phyloP scores from a whole-genome alignment of 306 rosid species.

The Quercus berberidifolia region DNA sequence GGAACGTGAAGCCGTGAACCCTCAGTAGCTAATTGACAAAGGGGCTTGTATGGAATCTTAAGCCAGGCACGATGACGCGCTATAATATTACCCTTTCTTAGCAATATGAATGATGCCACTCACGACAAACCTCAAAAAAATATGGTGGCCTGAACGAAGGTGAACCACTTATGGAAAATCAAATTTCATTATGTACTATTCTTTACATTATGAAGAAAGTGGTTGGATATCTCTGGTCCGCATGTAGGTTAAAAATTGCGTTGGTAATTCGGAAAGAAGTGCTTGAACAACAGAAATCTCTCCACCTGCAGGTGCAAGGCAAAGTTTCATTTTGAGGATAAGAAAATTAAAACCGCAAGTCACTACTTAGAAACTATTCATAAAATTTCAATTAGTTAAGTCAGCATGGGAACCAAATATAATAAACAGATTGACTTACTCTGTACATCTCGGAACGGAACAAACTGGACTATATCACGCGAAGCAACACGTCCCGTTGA shows the following conservation, averaged over 20 bases:
- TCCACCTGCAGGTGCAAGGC: constrained; percentile 61
- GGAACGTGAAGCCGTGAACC: background rate
- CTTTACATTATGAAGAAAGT: constrained; percentile 37
- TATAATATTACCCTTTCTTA: background rate
- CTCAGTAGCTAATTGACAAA: background rate
- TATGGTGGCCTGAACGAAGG: constrained; percentile 17
- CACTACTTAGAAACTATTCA: background rate
- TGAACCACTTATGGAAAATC: constrained; percentile 32
- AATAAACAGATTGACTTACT: constrained; percentile 37
- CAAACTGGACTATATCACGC: constrained; percentile 95
- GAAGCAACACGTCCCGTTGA: constrained; percentile 86
- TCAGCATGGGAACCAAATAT: background rate
- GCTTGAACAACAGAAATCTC: constrained; percentile 90
- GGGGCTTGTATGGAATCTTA: background rate
- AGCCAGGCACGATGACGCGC: no score
- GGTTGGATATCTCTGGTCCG: constrained; percentile 87
- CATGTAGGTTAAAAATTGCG: constrained; percentile 86
- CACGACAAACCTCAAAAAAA: constrained; percentile 11
- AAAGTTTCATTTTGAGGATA: background rate
- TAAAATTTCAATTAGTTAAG: background rate
- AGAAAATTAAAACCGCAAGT: background rate
- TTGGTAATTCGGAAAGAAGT: constrained; percentile 87
- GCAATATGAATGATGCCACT: background rate
- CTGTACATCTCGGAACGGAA: constrained; percentile 90
- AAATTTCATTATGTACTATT: constrained; percentile 42